A percentile compares a stretch with the other conserved stretches of the same genome.
Conservation (phyloP, 345 rosid genomes). For the Fremontodendron californicum region DNA sequence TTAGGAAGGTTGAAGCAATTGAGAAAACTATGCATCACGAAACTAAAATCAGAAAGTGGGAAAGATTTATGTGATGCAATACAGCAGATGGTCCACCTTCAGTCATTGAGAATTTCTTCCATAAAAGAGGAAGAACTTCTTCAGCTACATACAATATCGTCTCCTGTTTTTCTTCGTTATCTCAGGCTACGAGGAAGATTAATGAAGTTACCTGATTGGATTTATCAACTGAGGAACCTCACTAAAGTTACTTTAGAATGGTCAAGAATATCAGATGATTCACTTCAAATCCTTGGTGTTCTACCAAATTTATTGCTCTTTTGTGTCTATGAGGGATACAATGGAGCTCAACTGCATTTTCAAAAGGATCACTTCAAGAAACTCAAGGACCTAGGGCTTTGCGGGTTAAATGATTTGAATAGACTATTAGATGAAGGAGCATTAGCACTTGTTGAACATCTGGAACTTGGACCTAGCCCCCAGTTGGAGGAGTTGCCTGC, state of each 20-base stretch:
- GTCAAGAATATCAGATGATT: not conserved
- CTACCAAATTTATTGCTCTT: not conserved
- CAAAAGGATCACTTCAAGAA: not conserved
- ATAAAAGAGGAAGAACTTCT: not conserved
- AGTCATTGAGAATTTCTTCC: not conserved
- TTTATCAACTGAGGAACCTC: not conserved
- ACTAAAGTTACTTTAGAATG: not conserved
- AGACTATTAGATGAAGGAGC: not conserved
- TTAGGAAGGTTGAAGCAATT: not conserved
- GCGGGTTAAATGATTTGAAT: not conserved
- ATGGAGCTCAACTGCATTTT: not conserved
- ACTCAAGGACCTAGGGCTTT: not conserved
- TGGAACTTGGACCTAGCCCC: not conserved
- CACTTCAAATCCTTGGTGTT: conserved; percentile 9
- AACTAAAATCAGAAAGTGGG: conserved; percentile 6
- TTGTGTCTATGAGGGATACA: not conserved
- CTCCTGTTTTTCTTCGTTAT: not conserved
- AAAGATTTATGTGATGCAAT: conserved; percentile 8
- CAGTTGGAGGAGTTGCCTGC: not conserved
- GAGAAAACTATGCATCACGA: conserved; percentile 15
- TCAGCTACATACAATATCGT: not conserved
- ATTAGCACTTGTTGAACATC: not conserved
- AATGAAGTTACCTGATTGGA: conserved; percentile 14
- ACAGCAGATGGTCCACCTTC: conserved; percentile 9
- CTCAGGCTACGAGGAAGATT: not conserved